Evolutionary conservation across 192 early-diverging fungal species (phyloP), one percentile per base, ranked within the genome.

Genomic region (Pilobolus umbonatus): DNA sequence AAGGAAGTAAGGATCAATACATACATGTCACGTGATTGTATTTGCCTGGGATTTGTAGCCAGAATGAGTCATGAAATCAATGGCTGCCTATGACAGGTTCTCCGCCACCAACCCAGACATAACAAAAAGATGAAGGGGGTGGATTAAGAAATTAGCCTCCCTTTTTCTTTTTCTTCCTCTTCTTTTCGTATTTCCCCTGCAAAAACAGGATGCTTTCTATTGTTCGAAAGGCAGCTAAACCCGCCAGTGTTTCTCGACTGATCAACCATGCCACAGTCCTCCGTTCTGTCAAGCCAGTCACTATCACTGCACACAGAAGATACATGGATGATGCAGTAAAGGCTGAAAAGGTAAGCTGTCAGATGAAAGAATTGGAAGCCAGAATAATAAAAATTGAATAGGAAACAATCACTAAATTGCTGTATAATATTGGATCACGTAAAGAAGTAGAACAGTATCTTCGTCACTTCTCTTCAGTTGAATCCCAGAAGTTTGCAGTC

Each of bases 361-460:
- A 10, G 5, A 17, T 40, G 39, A n/a, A 42, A 43, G 9, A 21
- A 31, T 14, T 15, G 31, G 21, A 1, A 26, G 10, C 21, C 28
- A 19, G 28, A 14, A 38, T 57, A 40, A 29, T 25, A 26, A 11
- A 17, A 24, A 49, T 36, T 21, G 49, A 14, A 53, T 60, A 93
- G 82, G 90, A 91, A 72, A 93, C 90, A 4, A 91, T 93, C 60
- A 80, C 87, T 29, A 89, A 86, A 68, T 75, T 93, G 17, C 79
- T 99, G 28, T 98, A 99, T 80, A 99, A 98, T 74, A 98, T 99
- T 75, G 97, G 95, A 32, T 98, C 95, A 10, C 92, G 92, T 69
- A 96, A 94, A 76, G 97, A 99, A 65, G 95, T 98, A 19, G 94
- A 99, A 69, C 94, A 96, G 80, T 99, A 99, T 59, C 83, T 99